These are phyloP conservation scores for Nannochloris sp. DNA, from an alignment of 139 green algal species.

Conservation along the genomic window DNA sequence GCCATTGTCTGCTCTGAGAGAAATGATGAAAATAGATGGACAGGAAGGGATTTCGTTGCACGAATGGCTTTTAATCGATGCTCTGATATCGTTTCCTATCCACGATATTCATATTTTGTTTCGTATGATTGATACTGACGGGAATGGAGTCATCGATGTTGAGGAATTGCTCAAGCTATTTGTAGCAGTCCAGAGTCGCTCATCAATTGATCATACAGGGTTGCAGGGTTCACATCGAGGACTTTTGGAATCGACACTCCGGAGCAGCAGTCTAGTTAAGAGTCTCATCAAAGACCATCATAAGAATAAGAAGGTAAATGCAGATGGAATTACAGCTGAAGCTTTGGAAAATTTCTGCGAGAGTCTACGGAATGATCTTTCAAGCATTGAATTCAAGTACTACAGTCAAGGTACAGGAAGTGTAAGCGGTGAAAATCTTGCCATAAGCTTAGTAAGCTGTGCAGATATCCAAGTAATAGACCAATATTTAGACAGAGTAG, in stretches of 20 bases:
- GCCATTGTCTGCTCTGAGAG: constrained; percentile 38
- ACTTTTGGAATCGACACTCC: too few species aligned
- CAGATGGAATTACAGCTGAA: too few species aligned
- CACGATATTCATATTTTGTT: constrained; percentile 42
- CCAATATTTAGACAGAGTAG: constrained; percentile 11
- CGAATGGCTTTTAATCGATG: constrained; percentile 73
- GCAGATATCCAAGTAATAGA: constrained; percentile 10
- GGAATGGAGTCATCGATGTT: constrained; percentile 39
- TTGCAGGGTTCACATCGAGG: not conserved
- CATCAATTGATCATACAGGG: not conserved
- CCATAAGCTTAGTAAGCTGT: constrained; percentile 22
- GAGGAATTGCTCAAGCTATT: constrained; percentile 38
- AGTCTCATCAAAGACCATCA: too few species aligned
- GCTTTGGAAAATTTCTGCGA: too few species aligned
- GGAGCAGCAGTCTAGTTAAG: too few species aligned
- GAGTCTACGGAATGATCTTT: too few species aligned
- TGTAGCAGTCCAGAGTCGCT: not conserved
- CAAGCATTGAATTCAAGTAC: too few species aligned
- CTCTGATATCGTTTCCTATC: constrained; percentile 51
- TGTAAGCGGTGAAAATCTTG: not conserved
- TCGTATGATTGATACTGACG: constrained; percentile 58
- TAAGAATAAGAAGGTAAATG: too few species aligned
- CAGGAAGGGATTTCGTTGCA: constrained; percentile 54
- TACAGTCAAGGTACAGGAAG: too few species aligned
- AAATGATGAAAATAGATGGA: constrained; percentile 23